A percentile compares a stretch with the other conserved stretches of the same genome.
Conservation (phyloP, 2,329 filamentous ascomycete genomes). For the Elsinoe australis region DNA sequence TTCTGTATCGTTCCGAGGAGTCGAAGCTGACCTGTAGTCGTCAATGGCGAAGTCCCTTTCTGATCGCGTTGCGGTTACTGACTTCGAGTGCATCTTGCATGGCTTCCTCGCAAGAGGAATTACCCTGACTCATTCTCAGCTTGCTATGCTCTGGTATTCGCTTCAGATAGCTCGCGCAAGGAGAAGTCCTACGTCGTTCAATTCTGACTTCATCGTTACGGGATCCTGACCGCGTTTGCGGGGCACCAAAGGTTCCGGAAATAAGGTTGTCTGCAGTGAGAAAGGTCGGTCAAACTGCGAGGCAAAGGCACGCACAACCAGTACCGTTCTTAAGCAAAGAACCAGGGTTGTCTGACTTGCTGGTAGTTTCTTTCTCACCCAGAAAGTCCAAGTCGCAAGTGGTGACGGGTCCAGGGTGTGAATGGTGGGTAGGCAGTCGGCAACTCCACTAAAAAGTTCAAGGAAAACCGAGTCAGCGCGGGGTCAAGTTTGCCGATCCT, state of each 20-base stretch:
- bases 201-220: slow-evolving; percentile 13
- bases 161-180: background rate
- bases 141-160: background rate
- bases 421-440: too few relatives aligned
- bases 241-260: background rate
- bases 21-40: slow-evolving; percentile 49
- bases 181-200: background rate
- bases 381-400: too few relatives aligned
- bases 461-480: too few relatives aligned
- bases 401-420: too few relatives aligned
- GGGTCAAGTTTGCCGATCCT: too few relatives aligned
- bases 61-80: slow-evolving; percentile 17
- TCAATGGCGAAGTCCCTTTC: background rate
- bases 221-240: background rate
- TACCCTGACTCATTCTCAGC: slow-evolving; percentile 9
- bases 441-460: too few relatives aligned
- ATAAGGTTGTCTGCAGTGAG: too few relatives aligned
- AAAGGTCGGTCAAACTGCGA: background rate
- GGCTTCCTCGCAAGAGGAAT: slow-evolving; percentile 5
- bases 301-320: too few relatives aligned
- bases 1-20: slow-evolving; percentile 44
- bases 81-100: slow-evolving; percentile 37
- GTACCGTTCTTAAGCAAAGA: too few relatives aligned
- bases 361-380: too few relatives aligned
- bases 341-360: too few relatives aligned